Evolutionary conservation across 148 eudicot genomes (phyloP), one percentile per base, ranked within the genome.

Genomic region (Silene conica): DNA sequence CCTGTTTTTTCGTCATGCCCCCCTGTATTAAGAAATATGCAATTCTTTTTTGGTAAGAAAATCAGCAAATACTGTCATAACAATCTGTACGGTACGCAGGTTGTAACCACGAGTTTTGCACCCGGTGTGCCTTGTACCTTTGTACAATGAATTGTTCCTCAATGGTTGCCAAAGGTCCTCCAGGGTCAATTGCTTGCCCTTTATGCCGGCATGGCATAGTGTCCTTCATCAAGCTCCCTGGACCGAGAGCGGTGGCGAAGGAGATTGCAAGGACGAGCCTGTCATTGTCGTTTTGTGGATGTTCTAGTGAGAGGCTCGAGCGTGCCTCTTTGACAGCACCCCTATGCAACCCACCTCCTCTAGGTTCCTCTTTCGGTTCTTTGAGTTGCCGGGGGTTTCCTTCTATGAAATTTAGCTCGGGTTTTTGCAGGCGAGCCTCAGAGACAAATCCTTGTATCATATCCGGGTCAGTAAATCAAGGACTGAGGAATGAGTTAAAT

Each of bases 71-170:
- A 56, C 10, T 8, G n/a, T 22, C 12, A 7, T 54, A 70, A 46
- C 31, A 34, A 31, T 10, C 6, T 48, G 6, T 54, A 20, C 18
- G n/a, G 2, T 26, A 7, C 65, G 58, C 85, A 91, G 97, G 98
- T 77, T 93, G 98, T 75, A 78, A 80, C 62, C 98, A 93, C 8
- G 98, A 93, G 84, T 91, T 93, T 81, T 93, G 98, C 90, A 91
- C 88, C 14, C 79, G 81, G 4, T 93, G 98, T 71, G 97, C 98
- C 34, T 78, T 93, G 20, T 88, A 91, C 83, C 97, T 91, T 23
- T 93, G 98, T 74, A 86, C 91, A 31, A 89, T 87, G 21, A 89
- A 73, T 80, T 80, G 72, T 79, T 76, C 87, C 76, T 82, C 91
- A 14, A 69, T 79, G 14, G 79, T 73, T 0, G 60, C 86, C 69